Evolutionary conservation across 2,329 filamentous ascomycete species (phyloP).

Genomic region (Myriosclerotinia duriaeana): DNA sequence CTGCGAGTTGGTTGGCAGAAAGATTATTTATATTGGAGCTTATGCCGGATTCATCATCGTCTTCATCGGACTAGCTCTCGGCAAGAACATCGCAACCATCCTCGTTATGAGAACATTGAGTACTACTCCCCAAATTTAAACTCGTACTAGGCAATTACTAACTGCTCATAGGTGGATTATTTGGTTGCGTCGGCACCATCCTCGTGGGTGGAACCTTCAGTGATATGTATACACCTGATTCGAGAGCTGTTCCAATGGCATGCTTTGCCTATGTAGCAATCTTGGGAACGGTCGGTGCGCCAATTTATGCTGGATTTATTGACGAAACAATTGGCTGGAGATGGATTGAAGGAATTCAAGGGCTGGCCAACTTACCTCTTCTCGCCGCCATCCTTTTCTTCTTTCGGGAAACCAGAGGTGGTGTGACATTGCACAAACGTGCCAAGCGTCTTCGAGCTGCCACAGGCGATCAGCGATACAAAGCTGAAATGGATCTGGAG

Average conservation of each 20-base stretch:
- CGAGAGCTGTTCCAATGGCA: slow-evolving; percentile 84
- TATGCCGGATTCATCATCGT: slow-evolving; percentile 43
- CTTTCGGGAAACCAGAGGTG: slow-evolving; percentile 79
- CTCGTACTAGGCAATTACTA: neutral
- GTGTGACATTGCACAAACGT: slow-evolving; percentile 74
- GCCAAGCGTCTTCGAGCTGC: slow-evolving; percentile 62
- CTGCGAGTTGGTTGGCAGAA: slow-evolving; percentile 80
- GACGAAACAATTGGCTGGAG: slow-evolving; percentile 67
- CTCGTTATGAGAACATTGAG: slow-evolving; percentile 63
- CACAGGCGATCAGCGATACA: slow-evolving; percentile 59
- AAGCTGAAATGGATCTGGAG: slow-evolving; percentile 52
- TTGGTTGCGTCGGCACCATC: slow-evolving; percentile 69
- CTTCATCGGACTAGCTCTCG: slow-evolving; percentile 66
- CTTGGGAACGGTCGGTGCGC: slow-evolving; percentile 69
- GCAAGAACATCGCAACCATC: slow-evolving; percentile 68
- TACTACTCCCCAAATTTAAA: slow-evolving; percentile 38
- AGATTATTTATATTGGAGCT: slow-evolving; percentile 74
- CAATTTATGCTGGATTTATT: slow-evolving; percentile 62
- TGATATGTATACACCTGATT: slow-evolving; percentile 75
- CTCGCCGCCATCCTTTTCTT: slow-evolving; percentile 64
- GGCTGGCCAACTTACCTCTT: slow-evolving; percentile 64
- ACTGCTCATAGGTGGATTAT: slow-evolving; percentile 53
- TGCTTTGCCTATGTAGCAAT: slow-evolving; percentile 73
- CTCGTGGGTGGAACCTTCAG: slow-evolving; percentile 82
- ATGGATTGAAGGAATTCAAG: slow-evolving; percentile 86